Conservation (phyloP, 164 flowering plant species). For the Warburgia ugandensis region DNA sequence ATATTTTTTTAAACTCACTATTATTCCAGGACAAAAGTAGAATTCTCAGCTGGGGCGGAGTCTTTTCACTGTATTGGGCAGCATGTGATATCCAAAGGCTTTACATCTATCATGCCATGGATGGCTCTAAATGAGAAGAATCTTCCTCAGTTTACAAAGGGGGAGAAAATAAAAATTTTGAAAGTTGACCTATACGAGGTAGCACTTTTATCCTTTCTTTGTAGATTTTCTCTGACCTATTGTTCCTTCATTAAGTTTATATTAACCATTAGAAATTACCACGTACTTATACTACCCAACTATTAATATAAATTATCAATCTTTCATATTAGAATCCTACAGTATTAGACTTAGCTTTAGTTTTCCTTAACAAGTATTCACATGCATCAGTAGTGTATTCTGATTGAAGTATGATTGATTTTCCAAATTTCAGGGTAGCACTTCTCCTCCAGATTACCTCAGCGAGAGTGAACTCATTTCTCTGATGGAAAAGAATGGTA, state of each 20-base stretch:
- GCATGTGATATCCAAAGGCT: constrained; percentile 52
- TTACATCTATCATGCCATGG: constrained; percentile 95
- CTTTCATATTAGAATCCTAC: too few species aligned
- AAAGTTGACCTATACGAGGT: constrained; percentile 85
- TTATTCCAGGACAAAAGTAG: constrained; percentile 57
- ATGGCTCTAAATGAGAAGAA: constrained; percentile 69
- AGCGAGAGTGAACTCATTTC: constrained; percentile 96
- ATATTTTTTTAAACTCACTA: too few species aligned
- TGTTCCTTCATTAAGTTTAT: too few species aligned
- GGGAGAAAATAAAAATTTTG: constrained; percentile 59
- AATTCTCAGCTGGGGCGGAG: constrained; percentile 74
- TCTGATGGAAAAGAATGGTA: constrained; percentile 93
- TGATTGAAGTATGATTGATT: not conserved
- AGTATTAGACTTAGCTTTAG: too few species aligned
- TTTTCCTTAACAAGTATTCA: too few species aligned
- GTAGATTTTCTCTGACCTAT: not conserved
- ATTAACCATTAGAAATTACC: too few species aligned
- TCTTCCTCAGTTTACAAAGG: constrained; percentile 63
- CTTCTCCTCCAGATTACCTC: constrained; percentile 85
- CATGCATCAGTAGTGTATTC: not conserved
- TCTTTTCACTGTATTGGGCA: constrained; percentile 60
- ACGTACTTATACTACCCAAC: too few species aligned
- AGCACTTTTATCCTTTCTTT: constrained; percentile 4
- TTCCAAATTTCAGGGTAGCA: constrained; percentile 46
- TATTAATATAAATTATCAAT: too few species aligned